Evolutionary conservation across 352 stramenopile genomes (phyloP).

Genomic region (Phytophthora idaei): DNA sequence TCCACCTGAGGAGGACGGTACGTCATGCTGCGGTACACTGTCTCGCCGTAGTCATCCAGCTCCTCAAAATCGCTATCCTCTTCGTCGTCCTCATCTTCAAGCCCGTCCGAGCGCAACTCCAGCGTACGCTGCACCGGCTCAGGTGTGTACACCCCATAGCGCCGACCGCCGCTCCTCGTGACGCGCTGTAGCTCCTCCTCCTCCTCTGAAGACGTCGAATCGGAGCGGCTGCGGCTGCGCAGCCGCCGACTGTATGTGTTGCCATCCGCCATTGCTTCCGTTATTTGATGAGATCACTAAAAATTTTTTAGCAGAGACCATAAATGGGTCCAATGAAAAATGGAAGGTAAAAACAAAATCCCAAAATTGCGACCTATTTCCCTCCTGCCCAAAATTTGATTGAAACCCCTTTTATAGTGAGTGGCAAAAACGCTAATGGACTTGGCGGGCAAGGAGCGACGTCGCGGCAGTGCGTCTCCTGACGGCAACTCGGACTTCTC

Average conservation of each 20-base stretch:
- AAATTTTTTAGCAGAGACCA: not conserved
- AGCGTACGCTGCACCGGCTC: constrained; percentile 68
- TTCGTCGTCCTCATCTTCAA: constrained; percentile 53
- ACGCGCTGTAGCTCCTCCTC: constrained; percentile 18
- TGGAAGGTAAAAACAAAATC: not conserved
- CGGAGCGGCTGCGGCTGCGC: constrained; percentile 22
- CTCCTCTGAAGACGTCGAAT: constrained; percentile 30
- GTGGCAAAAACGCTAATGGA: constrained; percentile 33
- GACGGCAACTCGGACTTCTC: constrained; percentile 25
- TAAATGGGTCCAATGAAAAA: not conserved
- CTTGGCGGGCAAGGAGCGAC: constrained; percentile 26
- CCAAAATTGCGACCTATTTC: constrained; percentile 16
- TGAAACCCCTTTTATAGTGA: constrained; percentile 14
- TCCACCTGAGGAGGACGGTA: constrained; percentile 26
- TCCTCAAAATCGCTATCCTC: constrained; percentile 49
- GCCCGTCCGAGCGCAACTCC: constrained; percentile 46
- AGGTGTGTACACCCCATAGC: constrained; percentile 47
- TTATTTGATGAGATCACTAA: constrained; percentile 6
- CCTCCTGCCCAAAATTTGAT: constrained; percentile 18
- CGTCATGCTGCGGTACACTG: constrained; percentile 32
- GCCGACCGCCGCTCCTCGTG: constrained; percentile 4
- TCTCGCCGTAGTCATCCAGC: constrained; percentile 37
- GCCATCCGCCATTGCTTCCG: constrained; percentile 22
- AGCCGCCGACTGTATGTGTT: constrained; percentile 38
- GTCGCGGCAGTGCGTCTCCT: constrained; percentile 24